Evolutionary conservation across 495 filamentous ascomycete genomes (phyloP), one percentile per base, ranked within the genome.

Genomic region (Penicillium goetzii): DNA sequence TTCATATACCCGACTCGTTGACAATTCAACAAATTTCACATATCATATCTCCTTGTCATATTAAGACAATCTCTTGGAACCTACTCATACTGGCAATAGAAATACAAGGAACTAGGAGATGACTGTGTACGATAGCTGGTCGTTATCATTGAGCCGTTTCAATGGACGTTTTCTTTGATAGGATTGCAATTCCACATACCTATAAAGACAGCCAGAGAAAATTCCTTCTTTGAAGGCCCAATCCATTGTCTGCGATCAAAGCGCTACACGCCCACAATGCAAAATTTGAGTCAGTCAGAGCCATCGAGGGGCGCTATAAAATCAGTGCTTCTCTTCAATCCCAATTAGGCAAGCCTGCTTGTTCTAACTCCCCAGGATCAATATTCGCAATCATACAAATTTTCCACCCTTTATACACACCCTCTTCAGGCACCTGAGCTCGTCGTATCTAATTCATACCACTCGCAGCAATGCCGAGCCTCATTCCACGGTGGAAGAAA

Each of bases 1-100:
- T 64, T 51, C 67, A 66, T 64, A 71, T 72, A 72, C 67, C 69
- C 72, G 57, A 57, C 32, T 25, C 58, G 56, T 63, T 56, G 45
- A 52, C 40, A 55, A 17, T 23, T n/a, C 14, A 28, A 28, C 17
- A 34, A 19, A 54, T 34, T 21, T 23, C 9, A 45, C 19, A 45
- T 23, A 45, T 11, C 41, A 45, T 45, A 3, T 45, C 19, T 28
- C 19, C 51, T 23, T 54, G 25, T 59, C 52, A 49, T 15, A 40
- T 55, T 26, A 47, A 23, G 43, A 9, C 15, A 4, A 47, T 47
- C 23, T n/a, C 26, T 32, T n/a, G 49, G 49, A 25, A 17, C 17
- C 3, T 5, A 40, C 14, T 40, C 15, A 17, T 17, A 41, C 19
- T 47, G 43, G 43, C 19, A 25, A 47, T 47, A 47, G 19, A 25